Evolutionary conservation across 2,329 filamentous ascomycete species (phyloP).

Genomic region (Colletotrichum limetticola): DNA sequence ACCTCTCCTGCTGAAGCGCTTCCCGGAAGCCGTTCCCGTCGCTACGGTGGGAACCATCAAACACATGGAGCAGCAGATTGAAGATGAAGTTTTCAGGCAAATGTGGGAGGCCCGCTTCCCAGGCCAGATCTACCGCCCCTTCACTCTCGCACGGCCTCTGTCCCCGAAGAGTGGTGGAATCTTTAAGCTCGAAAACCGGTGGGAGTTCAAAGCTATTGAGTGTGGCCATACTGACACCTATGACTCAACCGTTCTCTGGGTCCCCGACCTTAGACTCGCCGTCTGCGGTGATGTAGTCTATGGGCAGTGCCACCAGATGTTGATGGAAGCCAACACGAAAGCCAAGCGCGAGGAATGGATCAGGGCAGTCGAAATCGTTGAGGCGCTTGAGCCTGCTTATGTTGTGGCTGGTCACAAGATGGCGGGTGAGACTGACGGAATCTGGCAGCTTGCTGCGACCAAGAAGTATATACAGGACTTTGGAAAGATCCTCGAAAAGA

Average conservation of each 20-base stretch:
- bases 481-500: neutral
- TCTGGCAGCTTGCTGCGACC: constrained; percentile 39
- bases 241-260: constrained; percentile 47
- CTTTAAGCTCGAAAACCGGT: neutral
- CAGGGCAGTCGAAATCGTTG: constrained; percentile 43
- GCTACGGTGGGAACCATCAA: neutral
- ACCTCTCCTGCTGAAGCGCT: constrained; percentile 41
- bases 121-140: neutral
- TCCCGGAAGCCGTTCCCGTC: constrained; percentile 38
- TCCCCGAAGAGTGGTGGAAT: neutral
- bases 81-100: neutral
- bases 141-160: neutral
- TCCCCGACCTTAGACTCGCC: constrained; percentile 46
- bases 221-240: neutral
- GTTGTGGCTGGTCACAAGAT: constrained; percentile 47
- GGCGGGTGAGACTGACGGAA: constrained; percentile 40
- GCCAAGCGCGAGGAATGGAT: constrained; percentile 47
- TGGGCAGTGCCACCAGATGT: constrained; percentile 47
- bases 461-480: constrained; percentile 42
- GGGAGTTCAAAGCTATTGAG: neutral
- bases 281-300: constrained; percentile 52
- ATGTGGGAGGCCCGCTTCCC: neutral
- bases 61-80: neutral
- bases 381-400: constrained; percentile 42
- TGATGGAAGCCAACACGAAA: constrained; percentile 46